Evolutionary conservation across 345 rosid species (phyloP), one percentile per base, ranked within the genome.

Genomic region (Corchorus olitorius): DNA sequence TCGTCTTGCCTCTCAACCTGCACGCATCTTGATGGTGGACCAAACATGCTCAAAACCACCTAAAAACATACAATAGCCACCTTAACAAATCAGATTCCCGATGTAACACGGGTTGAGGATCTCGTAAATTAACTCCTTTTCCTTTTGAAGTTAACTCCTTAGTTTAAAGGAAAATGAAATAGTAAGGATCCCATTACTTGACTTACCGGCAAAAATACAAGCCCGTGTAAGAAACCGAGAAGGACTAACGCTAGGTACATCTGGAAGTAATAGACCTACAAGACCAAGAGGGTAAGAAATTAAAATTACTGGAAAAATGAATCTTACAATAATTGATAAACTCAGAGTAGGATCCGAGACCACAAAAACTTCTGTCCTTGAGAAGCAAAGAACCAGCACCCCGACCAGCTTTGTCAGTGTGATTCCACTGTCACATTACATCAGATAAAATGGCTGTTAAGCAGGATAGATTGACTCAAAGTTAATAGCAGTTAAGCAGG

Each of bases 191-290:
- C 41, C 46, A 35, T 41, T 50, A 33, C 43, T 50, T 3, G 27
- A 84, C 97, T 87, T 85, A 97, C 99, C 0, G 99, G 99, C 77
- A 97, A 82, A 84, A 94, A 94, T 27, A 97, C 88, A 60, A 97
- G 92, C 15, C 99, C 98, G 7, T 97, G 99, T 70, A 97, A 78
- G 88, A 92, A 97, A 82, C 98, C 99, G 14, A 97, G 95, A 35
- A 93, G 93, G 73, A 94, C 99, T 71, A 97, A 77, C 33, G 99
- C 97, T 4, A 97, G 86, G 81, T 97, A 97, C 99, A 97, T 94
- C 83, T 92, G 91, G 86, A 97, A 97, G 87, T 94, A 97, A 83
- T 97, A 97, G 58, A 97, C 94, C 99, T 96, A 86, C 62, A 19
- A 56, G 73, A 22, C 27, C 35, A 50, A 37, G 27, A 60, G 33